phyloP scores from a whole-genome alignment of 1,284 basidiomycete genomes.

The Cutaneotrichosporon cutaneum region DNA sequence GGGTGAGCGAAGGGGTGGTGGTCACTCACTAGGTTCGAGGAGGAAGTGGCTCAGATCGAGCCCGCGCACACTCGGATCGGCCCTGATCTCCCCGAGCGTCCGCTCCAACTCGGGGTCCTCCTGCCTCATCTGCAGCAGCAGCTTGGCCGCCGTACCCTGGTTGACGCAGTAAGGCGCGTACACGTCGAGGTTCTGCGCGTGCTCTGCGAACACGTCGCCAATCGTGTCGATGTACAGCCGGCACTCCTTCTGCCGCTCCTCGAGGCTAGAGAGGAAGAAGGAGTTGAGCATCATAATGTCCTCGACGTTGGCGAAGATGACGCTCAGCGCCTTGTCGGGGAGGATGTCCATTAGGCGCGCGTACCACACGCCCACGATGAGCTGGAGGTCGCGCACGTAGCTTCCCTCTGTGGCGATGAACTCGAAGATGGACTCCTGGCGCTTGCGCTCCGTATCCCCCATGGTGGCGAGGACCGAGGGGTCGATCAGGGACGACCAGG shows the following conservation, averaged over 20 bases:
- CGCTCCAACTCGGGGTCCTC: slow-evolving; percentile 64
- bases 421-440: slow-evolving; percentile 89
- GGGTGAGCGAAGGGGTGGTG: not conserved
- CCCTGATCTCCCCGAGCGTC: slow-evolving; percentile 31
- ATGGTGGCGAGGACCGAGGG: slow-evolving; percentile 74
- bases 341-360: slow-evolving; percentile 69
- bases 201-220: slow-evolving; percentile 74
- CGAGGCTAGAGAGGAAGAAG: slow-evolving; percentile 78
- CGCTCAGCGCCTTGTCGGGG: slow-evolving; percentile 72
- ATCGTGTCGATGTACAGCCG: slow-evolving; percentile 84
- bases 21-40: slow-evolving; percentile 74
- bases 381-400: slow-evolving; percentile 84
- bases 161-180: slow-evolving; percentile 92
- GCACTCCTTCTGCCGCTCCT: slow-evolving; percentile 84
- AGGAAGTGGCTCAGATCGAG: slow-evolving; percentile 88
- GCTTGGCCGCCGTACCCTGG: slow-evolving; percentile 73
- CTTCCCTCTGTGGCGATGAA: slow-evolving; percentile 81
- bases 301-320: slow-evolving; percentile 90
- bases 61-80: slow-evolving; percentile 70
- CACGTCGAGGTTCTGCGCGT: slow-evolving; percentile 72
- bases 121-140: slow-evolving; percentile 71
- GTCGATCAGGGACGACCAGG: slow-evolving; percentile 88
- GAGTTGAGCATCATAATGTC: slow-evolving; percentile 85
- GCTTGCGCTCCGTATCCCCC: slow-evolving; percentile 69
- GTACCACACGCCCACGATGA: slow-evolving; percentile 83